Evolutionary conservation across 23 red algal genomes (phyloP).

Genomic region (Pyropia yezoensis): DNA sequence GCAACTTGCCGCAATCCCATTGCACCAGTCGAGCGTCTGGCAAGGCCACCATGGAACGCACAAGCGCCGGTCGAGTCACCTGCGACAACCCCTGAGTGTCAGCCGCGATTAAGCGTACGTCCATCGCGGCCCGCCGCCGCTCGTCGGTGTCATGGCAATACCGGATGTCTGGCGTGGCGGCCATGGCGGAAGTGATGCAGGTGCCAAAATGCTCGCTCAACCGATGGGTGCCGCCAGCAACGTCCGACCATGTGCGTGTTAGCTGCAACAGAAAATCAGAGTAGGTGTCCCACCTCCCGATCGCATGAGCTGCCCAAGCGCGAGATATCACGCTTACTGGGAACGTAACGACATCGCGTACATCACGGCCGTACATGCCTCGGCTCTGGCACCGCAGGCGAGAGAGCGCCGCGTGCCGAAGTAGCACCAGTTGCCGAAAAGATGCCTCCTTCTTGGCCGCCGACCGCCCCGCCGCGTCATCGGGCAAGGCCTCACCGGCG

Average conservation of each 20-base stretch:
- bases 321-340: too few species aligned
- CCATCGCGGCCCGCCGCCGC: not conserved
- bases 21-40: conserved; percentile 83
- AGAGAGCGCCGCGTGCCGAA: not conserved
- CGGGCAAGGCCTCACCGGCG: too few species aligned
- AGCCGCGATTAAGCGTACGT: not conserved
- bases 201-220: not conserved
- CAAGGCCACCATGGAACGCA: conserved; percentile 44
- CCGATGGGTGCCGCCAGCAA: too few species aligned
- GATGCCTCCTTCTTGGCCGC: not conserved
- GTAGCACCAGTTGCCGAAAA: not conserved
- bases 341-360: not conserved
- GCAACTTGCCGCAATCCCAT: conserved; percentile 97
- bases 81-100: not conserved
- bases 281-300: too few species aligned
- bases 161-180: not conserved
- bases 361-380: not conserved
- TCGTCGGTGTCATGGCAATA: too few species aligned
- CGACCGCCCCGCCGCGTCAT: too few species aligned
- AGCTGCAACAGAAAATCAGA: too few species aligned
- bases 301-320: too few species aligned
- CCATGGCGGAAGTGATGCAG: conserved; percentile 1
- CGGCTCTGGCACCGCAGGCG: not conserved
- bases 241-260: too few species aligned
- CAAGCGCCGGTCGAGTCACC: conserved; percentile 18